Base-by-base conservation (phyloP, 2,329 filamentous ascomycete genomes). In the Fusarium sp. region DNA sequence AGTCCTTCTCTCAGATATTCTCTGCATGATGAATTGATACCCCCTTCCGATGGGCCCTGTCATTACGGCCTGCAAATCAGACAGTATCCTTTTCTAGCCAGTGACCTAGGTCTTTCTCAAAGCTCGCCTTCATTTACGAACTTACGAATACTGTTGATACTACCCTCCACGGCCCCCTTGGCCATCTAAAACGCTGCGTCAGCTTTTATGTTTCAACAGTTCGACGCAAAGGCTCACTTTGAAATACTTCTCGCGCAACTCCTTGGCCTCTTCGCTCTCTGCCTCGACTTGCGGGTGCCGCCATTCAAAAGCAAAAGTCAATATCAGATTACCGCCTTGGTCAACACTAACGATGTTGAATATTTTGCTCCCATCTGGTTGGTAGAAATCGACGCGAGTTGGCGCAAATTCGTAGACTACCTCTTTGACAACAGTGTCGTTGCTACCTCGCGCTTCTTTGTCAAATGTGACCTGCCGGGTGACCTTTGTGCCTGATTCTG, bases 261-360 rank as follows among this genome's bases (percentile, higher is more conserved):
- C 62, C 28, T 64, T 71, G 6, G 73, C 78, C 64, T 77, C 73
- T 10, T 75, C 74, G 60, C 77, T 80, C 10, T 77, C 79, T 38
- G 73, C 76, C 18, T 64, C 43, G 3, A 82, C 71, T 5, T 75
- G 76, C 2, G 79, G 74, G 37, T 82, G 79, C 33, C 76, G 71
- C 82, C 81, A 83, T 71, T 79, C 80, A 59, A 83, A 83, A 8
- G 76, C 73, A 49, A 80, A 83, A 23, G 80, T 83, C 77, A 84
- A 73, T 7, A 81, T 33, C 47, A 83, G 52, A 18, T 79, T 78
- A 1, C 77, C 81, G 10, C 76, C 77, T 4, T 72, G 61, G 0
- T 79, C 79, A 10, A 52, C 64, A 67, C 80, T 81, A 9, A 83
- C 74, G 18, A 83, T 68, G 40, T 83, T 83, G 54, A 77, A 77